These are phyloP conservation scores for Pseudocercospora pini-densiflorae DNA, from an alignment of 2,329 filamentous ascomycete genomes.

Conservation along the genomic window DNA sequence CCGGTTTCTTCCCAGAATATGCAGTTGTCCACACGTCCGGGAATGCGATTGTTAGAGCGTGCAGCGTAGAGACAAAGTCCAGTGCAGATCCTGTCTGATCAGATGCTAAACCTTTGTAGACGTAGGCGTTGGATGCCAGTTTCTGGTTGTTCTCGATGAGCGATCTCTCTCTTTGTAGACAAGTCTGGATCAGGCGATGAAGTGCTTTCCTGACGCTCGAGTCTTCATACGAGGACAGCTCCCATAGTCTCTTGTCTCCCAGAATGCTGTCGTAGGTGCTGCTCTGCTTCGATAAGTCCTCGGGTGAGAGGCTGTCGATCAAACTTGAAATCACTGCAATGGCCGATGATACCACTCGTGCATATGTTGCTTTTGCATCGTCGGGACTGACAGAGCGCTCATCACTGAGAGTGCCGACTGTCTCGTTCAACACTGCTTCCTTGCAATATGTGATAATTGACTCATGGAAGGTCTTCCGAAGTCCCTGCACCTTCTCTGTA, in stretches of 20 bases:
- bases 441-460: constrained; percentile 82
- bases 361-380: constrained; percentile 84
- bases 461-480: constrained; percentile 81
- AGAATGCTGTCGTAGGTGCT: constrained; percentile 70
- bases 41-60: constrained; percentile 65
- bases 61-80: constrained; percentile 71
- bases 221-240: constrained; percentile 61
- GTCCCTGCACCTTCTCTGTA: constrained; percentile 74
- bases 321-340: constrained; percentile 60
- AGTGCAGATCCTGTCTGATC: constrained; percentile 75
- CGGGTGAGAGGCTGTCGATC: constrained; percentile 47
- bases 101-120: constrained; percentile 74
- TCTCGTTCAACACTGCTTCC: constrained; percentile 78
- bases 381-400: constrained; percentile 82
- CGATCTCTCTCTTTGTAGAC: constrained; percentile 52
- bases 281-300: constrained; percentile 65
- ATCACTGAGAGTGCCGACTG: constrained; percentile 81
- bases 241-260: constrained; percentile 64
- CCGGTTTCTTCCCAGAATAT: constrained; percentile 62
- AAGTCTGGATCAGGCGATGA: constrained; percentile 60
- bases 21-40: constrained; percentile 75
- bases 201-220: constrained; percentile 61
- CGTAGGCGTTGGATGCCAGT: constrained; percentile 68
- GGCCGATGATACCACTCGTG: constrained; percentile 71
- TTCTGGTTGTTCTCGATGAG: constrained; percentile 49